These are phyloP conservation scores for Arthrobotrys pseudoclavata DNA, from an alignment of 2,329 filamentous ascomycete genomes.

Conservation along the genomic window DNA sequence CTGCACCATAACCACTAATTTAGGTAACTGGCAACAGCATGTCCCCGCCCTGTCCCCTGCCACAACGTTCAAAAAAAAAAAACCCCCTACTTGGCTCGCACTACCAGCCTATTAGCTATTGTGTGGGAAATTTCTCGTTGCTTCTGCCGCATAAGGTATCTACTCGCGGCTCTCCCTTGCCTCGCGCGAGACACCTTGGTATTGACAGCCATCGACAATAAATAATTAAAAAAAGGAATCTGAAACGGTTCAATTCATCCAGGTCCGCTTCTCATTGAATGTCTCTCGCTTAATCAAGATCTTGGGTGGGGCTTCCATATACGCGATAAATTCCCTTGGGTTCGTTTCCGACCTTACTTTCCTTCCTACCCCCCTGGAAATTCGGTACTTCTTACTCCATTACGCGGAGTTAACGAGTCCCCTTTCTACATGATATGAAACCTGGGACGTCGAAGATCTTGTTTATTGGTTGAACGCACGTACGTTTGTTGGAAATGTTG, in stretches of 20 bases:
- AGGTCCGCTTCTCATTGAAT: constrained; percentile 3
- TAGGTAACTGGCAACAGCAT: constrained; percentile 39
- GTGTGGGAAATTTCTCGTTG: constrained; percentile 28
- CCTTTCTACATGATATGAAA: background rate
- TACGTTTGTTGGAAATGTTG: background rate
- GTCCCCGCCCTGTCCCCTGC: constrained; percentile 30
- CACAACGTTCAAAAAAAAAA: background rate
- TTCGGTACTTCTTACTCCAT: constrained; percentile 9
- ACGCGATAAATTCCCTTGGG: background rate
- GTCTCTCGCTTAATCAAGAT: constrained; percentile 16
- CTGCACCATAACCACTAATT: constrained; percentile 33
- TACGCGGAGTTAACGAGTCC: background rate
- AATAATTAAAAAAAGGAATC: constrained; percentile 20
- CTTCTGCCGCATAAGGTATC: constrained; percentile 35
- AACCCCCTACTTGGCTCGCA: constrained; percentile 24
- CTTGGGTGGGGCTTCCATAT: constrained; percentile 14
- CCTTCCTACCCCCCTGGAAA: background rate
- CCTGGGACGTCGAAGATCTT: background rate
- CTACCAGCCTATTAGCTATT: constrained; percentile 26
- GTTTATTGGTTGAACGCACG: background rate
- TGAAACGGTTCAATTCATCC: constrained; percentile 21
- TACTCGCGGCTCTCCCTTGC: constrained; percentile 26
- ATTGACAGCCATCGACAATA: background rate
- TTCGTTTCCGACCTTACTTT: background rate
- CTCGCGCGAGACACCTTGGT: background rate